A percentile compares a stretch with the other conserved stretches of the same genome.
These are phyloP conservation scores for Aspergillus spinulosporus DNA, from an alignment of 2,329 filamentous ascomycete genomes.

Conservation along the genomic window DNA sequence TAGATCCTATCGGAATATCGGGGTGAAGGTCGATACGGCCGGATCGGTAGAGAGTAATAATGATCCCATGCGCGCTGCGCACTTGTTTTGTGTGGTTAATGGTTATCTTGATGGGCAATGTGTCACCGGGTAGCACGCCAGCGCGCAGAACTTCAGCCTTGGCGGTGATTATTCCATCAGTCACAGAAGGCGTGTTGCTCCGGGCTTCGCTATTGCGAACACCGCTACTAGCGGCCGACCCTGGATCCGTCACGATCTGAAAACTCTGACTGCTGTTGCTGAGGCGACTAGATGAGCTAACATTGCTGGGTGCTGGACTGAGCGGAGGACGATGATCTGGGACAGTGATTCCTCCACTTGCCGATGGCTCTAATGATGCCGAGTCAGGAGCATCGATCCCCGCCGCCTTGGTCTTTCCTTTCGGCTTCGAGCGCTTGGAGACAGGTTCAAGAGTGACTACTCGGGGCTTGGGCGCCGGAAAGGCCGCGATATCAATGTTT, in stretches of 20 bases:
- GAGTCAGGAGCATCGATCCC: conserved; percentile 46
- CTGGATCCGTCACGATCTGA: conserved; percentile 52
- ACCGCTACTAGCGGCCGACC: conserved; percentile 38
- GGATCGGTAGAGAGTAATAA: conserved; percentile 88
- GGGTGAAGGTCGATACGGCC: conserved; percentile 83
- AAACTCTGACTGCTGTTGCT: conserved; percentile 65
- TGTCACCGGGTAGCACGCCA: conserved; percentile 83
- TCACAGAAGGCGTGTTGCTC: conserved; percentile 55
- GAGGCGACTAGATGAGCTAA: conserved; percentile 68
- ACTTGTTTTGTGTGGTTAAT: conserved; percentile 87
- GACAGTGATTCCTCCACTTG: conserved; percentile 30
- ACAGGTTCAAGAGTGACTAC: conserved; percentile 87
- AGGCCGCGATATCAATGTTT: conserved; percentile 76
- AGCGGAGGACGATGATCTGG: conserved; percentile 43
- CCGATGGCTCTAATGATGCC: conserved; percentile 48
- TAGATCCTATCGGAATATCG: conserved; percentile 58
- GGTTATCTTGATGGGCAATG: conserved; percentile 73
- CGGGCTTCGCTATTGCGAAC: conserved; percentile 50
- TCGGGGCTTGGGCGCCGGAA: conserved; percentile 72
- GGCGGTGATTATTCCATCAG: conserved; percentile 79
- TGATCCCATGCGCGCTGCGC: conserved; percentile 88
- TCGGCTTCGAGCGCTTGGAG: conserved; percentile 67
- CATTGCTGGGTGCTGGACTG: conserved; percentile 62
- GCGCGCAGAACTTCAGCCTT: conserved; percentile 79
- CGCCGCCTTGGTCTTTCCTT: conserved; percentile 51